Evolutionary conservation across 176 grass and related monocot species (phyloP), one percentile per base, ranked within the genome.

Genomic region (Oryza brachyantha): DNA sequence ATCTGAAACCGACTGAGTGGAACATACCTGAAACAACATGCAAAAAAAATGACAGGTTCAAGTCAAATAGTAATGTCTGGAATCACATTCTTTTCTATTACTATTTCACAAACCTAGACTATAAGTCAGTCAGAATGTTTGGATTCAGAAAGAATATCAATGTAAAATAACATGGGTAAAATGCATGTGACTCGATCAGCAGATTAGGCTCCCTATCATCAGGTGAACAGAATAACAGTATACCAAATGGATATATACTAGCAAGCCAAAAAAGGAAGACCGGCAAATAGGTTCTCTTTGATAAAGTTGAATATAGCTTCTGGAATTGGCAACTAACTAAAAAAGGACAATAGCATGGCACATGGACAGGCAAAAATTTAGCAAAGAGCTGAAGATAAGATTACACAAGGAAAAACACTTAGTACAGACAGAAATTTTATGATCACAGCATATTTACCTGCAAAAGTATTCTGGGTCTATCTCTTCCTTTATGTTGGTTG

Each of bases 401-500:
- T 13, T 67, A 16, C 62, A 60, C 13, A 60, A 6, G 3, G 0
- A 29, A 29, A 66, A 46, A 21, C 45, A 8, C n/a, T 22, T 57
- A 24, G 52, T n/a, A 4, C 43, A 37, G 65, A 34, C 32, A 79
- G 34, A 36, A 54, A 61, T 21, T 29, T 26, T 68, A 63, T 21
- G 3, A 66, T 66, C 14, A 74, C 11, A 69, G 76, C 39, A 28
- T 71, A 43, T 73, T 80, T 37, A 98, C 96, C 96, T 89, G 86
- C 90, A 95, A 43, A 91, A 98, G 83, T 95, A 98, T 85, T 98
- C 96, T 45, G 81, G 75, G 91, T 98, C 92, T n/a, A 70, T 89
- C 74, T 98, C 96, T 86, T 98, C 92, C 17, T 85, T 91, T 84
- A 98, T 93, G 60, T 98, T 92, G 31, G 88, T 98, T 66, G 96